phyloP scores from a whole-genome alignment of 73 alveolate species.

The Loxodes magnus region DNA sequence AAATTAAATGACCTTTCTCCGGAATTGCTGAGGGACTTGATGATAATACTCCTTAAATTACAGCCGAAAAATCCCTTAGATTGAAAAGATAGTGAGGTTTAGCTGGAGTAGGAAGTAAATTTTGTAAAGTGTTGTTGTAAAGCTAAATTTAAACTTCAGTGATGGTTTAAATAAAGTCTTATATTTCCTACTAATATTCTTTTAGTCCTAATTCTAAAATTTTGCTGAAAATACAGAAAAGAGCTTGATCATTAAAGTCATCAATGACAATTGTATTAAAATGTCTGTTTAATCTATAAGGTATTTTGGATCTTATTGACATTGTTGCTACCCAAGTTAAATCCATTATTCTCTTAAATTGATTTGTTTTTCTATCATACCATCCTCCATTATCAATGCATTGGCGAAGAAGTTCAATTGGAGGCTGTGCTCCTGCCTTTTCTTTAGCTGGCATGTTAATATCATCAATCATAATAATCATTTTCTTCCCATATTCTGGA shows the following conservation, averaged over 20 bases:
- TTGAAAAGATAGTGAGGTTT: slow-evolving; percentile 88
- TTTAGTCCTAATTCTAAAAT: slow-evolving; percentile 82
- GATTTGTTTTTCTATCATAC: slow-evolving; percentile 95
- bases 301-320: slow-evolving; percentile 97
- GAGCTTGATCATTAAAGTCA: slow-evolving; percentile 88
- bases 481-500: slow-evolving; percentile 76
- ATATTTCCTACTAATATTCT: slow-evolving; percentile 27
- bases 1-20: slow-evolving; percentile 67
- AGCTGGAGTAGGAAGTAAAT: slow-evolving; percentile 93
- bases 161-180: slow-evolving; percentile 71
- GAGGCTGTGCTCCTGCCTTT: slow-evolving; percentile 99
- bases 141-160: slow-evolving; percentile 90
- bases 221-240: slow-evolving; percentile 73
- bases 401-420: slow-evolving; percentile 97
- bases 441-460: slow-evolving; percentile 99
- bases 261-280: slow-evolving; percentile 82
- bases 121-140: slow-evolving; percentile 82
- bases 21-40: slow-evolving; percentile 71
- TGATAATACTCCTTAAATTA: slow-evolving; percentile 90
- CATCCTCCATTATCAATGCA: slow-evolving; percentile 99
- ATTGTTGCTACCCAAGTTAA: slow-evolving; percentile 90
- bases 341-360: slow-evolving; percentile 84
- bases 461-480: slow-evolving; percentile 94
- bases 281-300: slow-evolving; percentile 95
- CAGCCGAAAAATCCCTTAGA: slow-evolving; percentile 88